Base-by-base conservation (phyloP, 208 protist species). In the Trypanosomatidae sp. region DNA sequence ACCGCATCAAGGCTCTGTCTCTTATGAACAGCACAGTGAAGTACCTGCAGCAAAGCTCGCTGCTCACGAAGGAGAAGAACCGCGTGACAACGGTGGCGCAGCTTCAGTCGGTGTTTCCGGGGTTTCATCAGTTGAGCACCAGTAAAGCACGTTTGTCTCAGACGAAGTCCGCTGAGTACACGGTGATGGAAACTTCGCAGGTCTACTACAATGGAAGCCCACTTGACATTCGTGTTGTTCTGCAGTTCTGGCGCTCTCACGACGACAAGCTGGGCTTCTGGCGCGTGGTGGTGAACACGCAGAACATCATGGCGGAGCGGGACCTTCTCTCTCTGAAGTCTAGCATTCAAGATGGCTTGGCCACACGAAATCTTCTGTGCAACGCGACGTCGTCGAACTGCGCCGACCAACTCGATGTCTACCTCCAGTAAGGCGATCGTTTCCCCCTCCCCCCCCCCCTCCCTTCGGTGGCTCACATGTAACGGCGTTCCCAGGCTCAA, bases 91-190 rank as follows among this genome's bases (percentile, higher is more conserved):
- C 80, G 4, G 88, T 93, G 62, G 58, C 84, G 30, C 86, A 94
- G 76, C 65, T 96, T 62, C 87, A 93, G 69, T 82, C 75, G 22
- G 60, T 96, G 52, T 96, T 96, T 68, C 88, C 89, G 0, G 91
- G 89, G 22, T 94, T 96, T 71, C 79, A 91, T 53, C 62, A 79
- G 50, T 33, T 89, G 30, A 75, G 77, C 28, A 64, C 65, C 22
- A 72, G 77, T 5, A 53, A 65, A 28, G 58, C 62, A 1, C 80
- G 64, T 33, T 56, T 85, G 4, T 67, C 79, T 22, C n/a, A 85
- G 13, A 25, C 70, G 65, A 66, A 69, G 15, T 71, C 77, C 30
- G 81, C 60, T 33, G 39, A 76, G 25, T 82, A 86, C 62, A 69
- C 69, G 3, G 68, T 71, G 17, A 69, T 65, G 28, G 77, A 71